phyloP scores from a whole-genome alignment of 345 rosid species.

The Dipteronia sinensis region DNA sequence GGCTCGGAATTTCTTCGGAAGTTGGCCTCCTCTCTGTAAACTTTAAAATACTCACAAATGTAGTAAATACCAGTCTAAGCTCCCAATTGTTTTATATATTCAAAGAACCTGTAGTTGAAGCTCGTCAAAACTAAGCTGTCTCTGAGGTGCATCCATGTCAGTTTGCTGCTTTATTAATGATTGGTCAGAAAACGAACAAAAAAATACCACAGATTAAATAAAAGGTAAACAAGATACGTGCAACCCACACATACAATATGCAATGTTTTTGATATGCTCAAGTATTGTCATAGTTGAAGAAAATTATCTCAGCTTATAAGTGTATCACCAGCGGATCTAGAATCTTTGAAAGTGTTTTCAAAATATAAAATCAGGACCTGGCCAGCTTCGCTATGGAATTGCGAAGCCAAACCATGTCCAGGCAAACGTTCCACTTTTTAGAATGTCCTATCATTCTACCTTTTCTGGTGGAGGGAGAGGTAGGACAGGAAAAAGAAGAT shows the following conservation, averaged over 20 bases:
- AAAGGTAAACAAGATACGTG: not conserved
- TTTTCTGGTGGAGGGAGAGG: too few relatives aligned
- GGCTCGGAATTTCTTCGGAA: not conserved
- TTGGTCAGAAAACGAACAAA: not conserved
- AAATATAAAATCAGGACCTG: not conserved
- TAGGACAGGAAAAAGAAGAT: too few relatives aligned
- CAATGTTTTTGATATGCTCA: not conserved
- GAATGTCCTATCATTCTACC: not conserved
- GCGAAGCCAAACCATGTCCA: not conserved
- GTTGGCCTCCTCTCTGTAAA: constrained; percentile 9
- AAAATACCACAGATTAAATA: not conserved
- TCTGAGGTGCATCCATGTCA: not conserved
- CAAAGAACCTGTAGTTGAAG: constrained; percentile 5
- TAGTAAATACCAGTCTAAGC: not conserved
- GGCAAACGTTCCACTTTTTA: not conserved
- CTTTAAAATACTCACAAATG: not conserved
- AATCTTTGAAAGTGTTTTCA: not conserved
- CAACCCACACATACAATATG: not conserved
- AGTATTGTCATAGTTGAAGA: not conserved
- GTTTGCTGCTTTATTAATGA: not conserved
- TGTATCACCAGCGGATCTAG: not conserved
- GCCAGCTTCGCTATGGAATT: not conserved
- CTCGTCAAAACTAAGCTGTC: not conserved
- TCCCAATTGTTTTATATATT: not conserved
- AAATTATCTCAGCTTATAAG: not conserved